Percentiles rank a stretch among this genome's conserved stretches.
Evolutionary conservation across 148 eudicot genomes (phyloP).

Genomic region (Rhododendron henanense): DNA sequence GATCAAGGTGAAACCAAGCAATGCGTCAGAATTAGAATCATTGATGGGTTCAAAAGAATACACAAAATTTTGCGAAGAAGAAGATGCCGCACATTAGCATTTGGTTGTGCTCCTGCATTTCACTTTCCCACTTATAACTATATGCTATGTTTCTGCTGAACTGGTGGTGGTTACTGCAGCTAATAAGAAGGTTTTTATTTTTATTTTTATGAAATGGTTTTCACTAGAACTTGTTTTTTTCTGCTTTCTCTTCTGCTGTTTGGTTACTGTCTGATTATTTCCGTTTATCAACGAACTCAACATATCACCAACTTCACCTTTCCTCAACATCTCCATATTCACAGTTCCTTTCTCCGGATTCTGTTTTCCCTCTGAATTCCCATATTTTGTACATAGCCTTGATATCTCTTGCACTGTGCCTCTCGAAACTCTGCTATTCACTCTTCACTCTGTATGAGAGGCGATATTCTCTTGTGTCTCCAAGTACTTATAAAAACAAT

Average conservation of each 20-base stretch:
- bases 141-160: not conserved
- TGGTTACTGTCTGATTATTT: not conserved
- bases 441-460: not conserved
- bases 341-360: not conserved
- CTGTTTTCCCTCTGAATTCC: not conserved
- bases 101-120: not conserved
- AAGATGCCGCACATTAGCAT: slow-evolving; percentile 51
- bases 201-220: not conserved
- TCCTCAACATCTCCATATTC: not conserved
- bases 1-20: slow-evolving; percentile 90
- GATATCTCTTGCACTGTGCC: not conserved
- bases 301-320: not conserved
- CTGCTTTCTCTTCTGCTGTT: not conserved
- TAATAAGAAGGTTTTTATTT: not conserved
- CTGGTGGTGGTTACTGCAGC: not conserved
- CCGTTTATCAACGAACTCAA: not conserved
- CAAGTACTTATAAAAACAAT: not conserved
- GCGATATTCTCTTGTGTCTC: not conserved
- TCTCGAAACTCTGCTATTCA: not conserved
- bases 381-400: not conserved
- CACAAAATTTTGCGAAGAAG: slow-evolving; percentile 74
- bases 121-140: not conserved
- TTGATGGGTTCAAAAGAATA: slow-evolving; percentile 72
- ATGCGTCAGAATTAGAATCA: slow-evolving; percentile 66
- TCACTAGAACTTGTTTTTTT: not conserved